These are phyloP conservation scores for Meredithiella fracta DNA, from an alignment of 2,329 filamentous ascomycete genomes.

Conservation along the genomic window DNA sequence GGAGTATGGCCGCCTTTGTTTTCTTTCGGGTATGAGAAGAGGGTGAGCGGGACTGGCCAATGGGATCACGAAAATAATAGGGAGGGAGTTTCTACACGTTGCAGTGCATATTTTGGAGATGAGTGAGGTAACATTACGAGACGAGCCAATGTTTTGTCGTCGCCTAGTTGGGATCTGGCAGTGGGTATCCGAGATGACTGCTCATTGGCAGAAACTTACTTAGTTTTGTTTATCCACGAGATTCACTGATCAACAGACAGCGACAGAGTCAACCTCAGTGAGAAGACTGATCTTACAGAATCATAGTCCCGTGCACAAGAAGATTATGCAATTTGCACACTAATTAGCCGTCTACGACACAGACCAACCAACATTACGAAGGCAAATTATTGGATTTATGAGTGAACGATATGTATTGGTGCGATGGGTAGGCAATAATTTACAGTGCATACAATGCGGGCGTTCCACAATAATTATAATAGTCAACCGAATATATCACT, in stretches of 20 bases:
- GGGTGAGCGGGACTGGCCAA: background rate
- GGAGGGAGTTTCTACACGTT: background rate
- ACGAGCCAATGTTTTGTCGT: no score
- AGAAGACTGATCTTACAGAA: background rate
- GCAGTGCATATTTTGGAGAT: constrained; percentile 1
- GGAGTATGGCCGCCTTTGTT: background rate
- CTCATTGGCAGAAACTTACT: no score
- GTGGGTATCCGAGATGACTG: no score
- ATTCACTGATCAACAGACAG: no score
- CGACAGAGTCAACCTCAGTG: no score
- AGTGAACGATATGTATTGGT: background rate
- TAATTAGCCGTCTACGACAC: background rate
- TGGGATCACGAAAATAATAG: background rate
- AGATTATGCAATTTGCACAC: background rate
- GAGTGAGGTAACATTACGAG: background rate
- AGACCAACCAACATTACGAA: background rate
- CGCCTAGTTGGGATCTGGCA: no score
- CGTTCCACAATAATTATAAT: background rate
- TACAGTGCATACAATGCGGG: background rate
- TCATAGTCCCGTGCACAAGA: background rate
- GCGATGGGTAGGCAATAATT: background rate
- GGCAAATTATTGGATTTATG: background rate
- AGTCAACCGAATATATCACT: background rate
- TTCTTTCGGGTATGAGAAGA: background rate
- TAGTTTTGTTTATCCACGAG: no score